Base-by-base conservation (phyloP, 192 early-diverging fungal genomes). In the Mortierella antarctica region DNA sequence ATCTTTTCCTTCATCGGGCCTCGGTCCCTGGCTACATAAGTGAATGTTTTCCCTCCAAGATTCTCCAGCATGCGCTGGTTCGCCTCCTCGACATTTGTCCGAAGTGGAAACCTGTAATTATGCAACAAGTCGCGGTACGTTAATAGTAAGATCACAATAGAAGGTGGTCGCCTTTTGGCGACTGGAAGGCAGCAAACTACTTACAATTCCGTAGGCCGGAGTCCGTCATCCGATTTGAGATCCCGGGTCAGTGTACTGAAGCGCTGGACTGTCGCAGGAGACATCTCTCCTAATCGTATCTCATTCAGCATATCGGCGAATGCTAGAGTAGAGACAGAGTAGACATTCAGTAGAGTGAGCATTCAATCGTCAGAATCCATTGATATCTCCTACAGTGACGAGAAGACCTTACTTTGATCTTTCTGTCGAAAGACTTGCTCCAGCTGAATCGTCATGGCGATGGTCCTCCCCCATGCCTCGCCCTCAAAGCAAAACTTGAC, bases 291-390 rank as follows among this genome's bases (percentile, higher is more conserved):
- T 45, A 93, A 66, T 61, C 96, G 91, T 82, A 96, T 88, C 76
- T 97, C 94, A 74, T 97, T 95, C 45, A 97, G 85, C 74, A 97
- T 90, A 65, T 91, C 84, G 47, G 94, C 87, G 70, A 97, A 95
- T 11, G 78, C 86, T 83, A 83, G 79, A 53, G 20, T 11, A 15
- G 6, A 68, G 13, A 41, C 0, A 45, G 42, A n/a, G 50, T 41
- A 49, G 49, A 21, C 40, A 51, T 52, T 42, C 20, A 53, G 13
- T 39, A 23, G 5, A 3, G 23, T 3, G 17, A 7, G 44, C 2
- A 66, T 13, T 31, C 21, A 49, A 49, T 45, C 17, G 17, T 7
- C 7, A 10, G 17, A 18, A 10, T 56, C 5, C 10, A 23, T 31
- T 31, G 3, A 31, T 31, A 31, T 31, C 31, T 31, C 31, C 31